phyloP scores from a whole-genome alignment of 768 basidiomycete species.

The Podaxis carcinomalis region DNA sequence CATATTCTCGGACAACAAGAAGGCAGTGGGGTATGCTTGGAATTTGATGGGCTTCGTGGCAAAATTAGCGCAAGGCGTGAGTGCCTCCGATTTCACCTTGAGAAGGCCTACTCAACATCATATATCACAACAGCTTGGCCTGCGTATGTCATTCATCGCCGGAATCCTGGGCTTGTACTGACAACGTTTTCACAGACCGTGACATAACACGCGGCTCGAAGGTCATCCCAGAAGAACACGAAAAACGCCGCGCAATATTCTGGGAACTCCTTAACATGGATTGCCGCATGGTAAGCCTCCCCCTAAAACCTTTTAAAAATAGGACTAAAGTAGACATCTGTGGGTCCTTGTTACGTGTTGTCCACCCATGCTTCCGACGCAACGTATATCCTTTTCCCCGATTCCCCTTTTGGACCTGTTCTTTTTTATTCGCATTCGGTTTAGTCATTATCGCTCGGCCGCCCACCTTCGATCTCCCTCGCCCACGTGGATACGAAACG shows the following conservation, averaged over 20 bases:
- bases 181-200: slow-evolving; percentile 45
- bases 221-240: slow-evolving; percentile 67
- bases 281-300: slow-evolving; percentile 49
- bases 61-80: slow-evolving; percentile 68
- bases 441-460: slow-evolving; percentile 66
- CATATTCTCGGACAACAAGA: slow-evolving; percentile 70
- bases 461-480: slow-evolving; percentile 65
- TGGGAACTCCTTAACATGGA: slow-evolving; percentile 76
- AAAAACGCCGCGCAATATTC: slow-evolving; percentile 63
- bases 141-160: slow-evolving; percentile 43
- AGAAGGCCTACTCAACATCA: slow-evolving; percentile 11
- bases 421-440: background rate
- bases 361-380: background rate
- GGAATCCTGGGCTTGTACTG: slow-evolving; percentile 4
- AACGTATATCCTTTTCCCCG: background rate
- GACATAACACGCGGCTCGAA: slow-evolving; percentile 55
- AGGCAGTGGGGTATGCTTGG: slow-evolving; percentile 72
- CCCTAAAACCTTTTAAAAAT: background rate
- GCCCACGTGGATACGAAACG: slow-evolving; percentile 61
- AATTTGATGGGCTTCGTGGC: slow-evolving; percentile 72
- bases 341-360: slow-evolving; percentile 13
- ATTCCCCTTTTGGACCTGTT: background rate
- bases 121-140: slow-evolving; percentile 46
- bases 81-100: slow-evolving; percentile 21
- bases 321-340: background rate